These are phyloP conservation scores for Colletotrichum costaricense DNA, from an alignment of 2,329 filamentous ascomycete species.

Conservation along the genomic window DNA sequence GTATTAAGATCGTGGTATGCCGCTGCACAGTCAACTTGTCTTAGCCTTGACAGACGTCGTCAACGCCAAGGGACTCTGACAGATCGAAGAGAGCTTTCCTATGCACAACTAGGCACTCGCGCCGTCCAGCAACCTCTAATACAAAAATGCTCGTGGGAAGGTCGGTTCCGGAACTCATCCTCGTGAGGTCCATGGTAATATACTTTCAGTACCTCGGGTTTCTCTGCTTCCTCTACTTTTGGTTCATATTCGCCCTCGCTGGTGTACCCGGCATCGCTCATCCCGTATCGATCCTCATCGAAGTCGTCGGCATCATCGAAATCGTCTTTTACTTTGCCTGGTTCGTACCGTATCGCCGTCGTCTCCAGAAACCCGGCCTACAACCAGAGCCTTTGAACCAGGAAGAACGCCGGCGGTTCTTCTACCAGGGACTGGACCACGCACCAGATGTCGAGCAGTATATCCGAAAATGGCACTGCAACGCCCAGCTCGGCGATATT, in stretches of 20 bases:
- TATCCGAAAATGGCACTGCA: conserved; percentile 74
- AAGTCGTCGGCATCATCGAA: conserved; percentile 47
- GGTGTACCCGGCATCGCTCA: conserved; percentile 39
- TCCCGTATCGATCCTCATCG: conserved; percentile 40
- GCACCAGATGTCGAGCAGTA: conserved; percentile 68
- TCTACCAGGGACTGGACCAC: conserved; percentile 65
- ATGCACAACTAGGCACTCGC: neutral
- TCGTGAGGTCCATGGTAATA: conserved; percentile 23
- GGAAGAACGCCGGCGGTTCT: conserved; percentile 64
- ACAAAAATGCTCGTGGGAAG: conserved; percentile 30
- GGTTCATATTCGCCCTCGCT: conserved; percentile 34
- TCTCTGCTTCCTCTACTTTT: conserved; percentile 38
- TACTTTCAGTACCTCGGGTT: conserved; percentile 34
- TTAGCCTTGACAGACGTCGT: neutral
- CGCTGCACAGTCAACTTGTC: neutral
- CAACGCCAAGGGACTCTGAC: neutral
- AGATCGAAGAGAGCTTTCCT: neutral
- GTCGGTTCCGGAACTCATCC: conserved; percentile 30
- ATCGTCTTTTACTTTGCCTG: conserved; percentile 53
- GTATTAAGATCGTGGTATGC: conserved; percentile 11
- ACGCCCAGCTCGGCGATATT: conserved; percentile 67
- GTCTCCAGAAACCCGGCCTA: conserved; percentile 49
- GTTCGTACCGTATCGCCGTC: conserved; percentile 54
- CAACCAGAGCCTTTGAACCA: conserved; percentile 55
- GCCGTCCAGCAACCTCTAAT: neutral